Percentiles rank a stretch among this genome's conserved stretches.
Evolutionary conservation across 495 filamentous ascomycete genomes (phyloP).

Genomic region (Hyaloscypha finlandica): DNA sequence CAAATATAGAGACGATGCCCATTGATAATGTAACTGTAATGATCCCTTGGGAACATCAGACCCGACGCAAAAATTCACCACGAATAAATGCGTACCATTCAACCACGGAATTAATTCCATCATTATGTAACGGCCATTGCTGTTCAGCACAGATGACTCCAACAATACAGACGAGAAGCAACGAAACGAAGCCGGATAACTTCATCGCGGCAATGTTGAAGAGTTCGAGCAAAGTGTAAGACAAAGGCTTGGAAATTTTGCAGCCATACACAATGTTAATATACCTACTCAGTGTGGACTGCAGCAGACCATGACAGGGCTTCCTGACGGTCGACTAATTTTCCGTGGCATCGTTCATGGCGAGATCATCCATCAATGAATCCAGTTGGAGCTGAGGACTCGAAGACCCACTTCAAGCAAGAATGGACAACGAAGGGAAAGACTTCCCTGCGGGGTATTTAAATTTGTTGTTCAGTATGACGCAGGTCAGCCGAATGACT

Average conservation of each 20-base stretch:
- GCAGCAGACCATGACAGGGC: not conserved
- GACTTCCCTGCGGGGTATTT: not conserved
- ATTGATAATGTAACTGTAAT: conserved; percentile 59
- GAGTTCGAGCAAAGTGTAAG: not conserved
- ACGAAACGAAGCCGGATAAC: conserved; percentile 12
- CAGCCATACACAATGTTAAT: not conserved
- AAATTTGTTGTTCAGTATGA: not conserved
- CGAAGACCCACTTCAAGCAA: not conserved
- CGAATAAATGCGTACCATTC: conserved; percentile 37
- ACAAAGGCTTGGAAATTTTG: not conserved
- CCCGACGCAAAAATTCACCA: not conserved
- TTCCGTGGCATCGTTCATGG: not conserved
- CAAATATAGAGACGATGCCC: conserved; percentile 58
- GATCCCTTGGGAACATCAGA: conserved; percentile 43
- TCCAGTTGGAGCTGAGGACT: not conserved
- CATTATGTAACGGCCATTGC: conserved; percentile 51
- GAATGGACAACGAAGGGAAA: too few relatives aligned
- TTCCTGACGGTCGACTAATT: not conserved
- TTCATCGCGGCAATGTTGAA: conserved; percentile 6
- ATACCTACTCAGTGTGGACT: not conserved
- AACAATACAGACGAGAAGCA: conserved; percentile 3
- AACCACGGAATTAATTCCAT: conserved; percentile 52
- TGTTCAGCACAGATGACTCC: not conserved
- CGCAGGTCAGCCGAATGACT: not conserved
- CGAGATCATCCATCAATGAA: not conserved